Conservation (phyloP, 129 eudicot genomes). For the Flaveria brownii region DNA sequence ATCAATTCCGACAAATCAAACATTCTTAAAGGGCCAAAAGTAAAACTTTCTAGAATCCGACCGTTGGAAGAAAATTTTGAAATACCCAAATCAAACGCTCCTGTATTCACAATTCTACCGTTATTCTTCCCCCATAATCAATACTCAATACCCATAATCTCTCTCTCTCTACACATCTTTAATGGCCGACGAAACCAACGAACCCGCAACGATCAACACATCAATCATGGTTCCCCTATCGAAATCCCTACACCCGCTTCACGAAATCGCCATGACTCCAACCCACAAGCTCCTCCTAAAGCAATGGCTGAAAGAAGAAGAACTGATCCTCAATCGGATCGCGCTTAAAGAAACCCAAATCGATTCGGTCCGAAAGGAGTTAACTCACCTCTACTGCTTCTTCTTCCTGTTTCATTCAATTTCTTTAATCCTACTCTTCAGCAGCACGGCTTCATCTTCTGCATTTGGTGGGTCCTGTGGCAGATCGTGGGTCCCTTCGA, state of each 20-base stretch:
- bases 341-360: constrained; percentile 78
- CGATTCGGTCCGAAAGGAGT: constrained; percentile 61
- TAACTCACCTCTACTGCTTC: constrained; percentile 78
- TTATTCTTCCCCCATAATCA: constrained; percentile 6
- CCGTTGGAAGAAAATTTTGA: constrained; percentile 50
- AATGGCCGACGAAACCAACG: constrained; percentile 34
- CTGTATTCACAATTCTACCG: constrained; percentile 33
- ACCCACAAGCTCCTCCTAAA: constrained; percentile 92
- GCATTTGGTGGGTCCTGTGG: constrained; percentile 29
- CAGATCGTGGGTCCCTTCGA: constrained; percentile 75
- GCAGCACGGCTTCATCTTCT: constrained; percentile 32
- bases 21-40: background rate
- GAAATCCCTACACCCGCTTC: constrained; percentile 73
- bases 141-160: background rate
- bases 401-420: constrained; percentile 87
- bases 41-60: constrained; percentile 31
- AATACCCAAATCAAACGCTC: constrained; percentile 37
- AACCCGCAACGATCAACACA: constrained; percentile 21
- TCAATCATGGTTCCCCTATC: constrained; percentile 49
- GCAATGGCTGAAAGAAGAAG: constrained; percentile 96
- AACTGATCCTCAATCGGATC: constrained; percentile 69
- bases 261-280: constrained; percentile 82
- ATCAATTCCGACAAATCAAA: background rate
- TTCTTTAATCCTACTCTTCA: constrained; percentile 60
- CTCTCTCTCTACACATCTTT: constrained; percentile 19